Percentiles rank a stretch among this genome's conserved stretches.
phyloP scores from a whole-genome alignment of 2,329 filamentous ascomycete genomes.

The Scortechinia acanthostroma region DNA sequence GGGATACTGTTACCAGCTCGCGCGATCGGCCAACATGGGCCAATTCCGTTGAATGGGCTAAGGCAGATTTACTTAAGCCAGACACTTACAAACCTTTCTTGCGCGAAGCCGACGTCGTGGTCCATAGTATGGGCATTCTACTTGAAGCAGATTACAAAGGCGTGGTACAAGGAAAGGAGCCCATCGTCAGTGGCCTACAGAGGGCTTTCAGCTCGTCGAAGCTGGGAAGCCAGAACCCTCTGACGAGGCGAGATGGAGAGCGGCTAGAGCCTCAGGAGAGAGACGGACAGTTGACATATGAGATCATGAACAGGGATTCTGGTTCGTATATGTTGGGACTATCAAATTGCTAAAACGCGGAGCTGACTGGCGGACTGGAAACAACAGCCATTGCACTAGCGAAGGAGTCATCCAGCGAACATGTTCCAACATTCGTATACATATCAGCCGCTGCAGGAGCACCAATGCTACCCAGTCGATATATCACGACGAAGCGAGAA shows the following conservation, averaged over 20 bases:
- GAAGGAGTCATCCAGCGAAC: conserved; percentile 60
- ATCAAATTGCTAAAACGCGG: not conserved
- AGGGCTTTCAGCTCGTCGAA: conserved; percentile 70
- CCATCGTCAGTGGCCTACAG: conserved; percentile 69
- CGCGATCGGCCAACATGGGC: conserved; percentile 72
- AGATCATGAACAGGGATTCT: conserved; percentile 86
- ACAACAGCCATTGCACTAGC: conserved; percentile 77
- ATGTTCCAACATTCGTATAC: conserved; percentile 71
- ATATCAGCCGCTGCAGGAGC: conserved; percentile 83
- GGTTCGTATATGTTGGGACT: conserved; percentile 17
- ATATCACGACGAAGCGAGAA: conserved; percentile 86
- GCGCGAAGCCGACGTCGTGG: conserved; percentile 72
- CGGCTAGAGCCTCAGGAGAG: conserved; percentile 59
- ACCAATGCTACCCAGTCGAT: conserved; percentile 75
- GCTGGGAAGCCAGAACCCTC: conserved; percentile 60
- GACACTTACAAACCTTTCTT: conserved; percentile 72
- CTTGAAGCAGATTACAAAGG: conserved; percentile 97
- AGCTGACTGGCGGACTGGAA: conserved; percentile 3
- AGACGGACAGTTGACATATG: conserved; percentile 81
- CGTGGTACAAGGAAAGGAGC: conserved; percentile 76
- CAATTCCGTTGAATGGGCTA: conserved; percentile 76
- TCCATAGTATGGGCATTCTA: conserved; percentile 92
- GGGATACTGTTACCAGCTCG: conserved; percentile 72
- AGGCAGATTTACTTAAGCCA: conserved; percentile 79
- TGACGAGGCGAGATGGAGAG: conserved; percentile 51